Evolutionary conservation across 352 stramenopile species (phyloP), one percentile per base, ranked within the genome.

Genomic region (Globisporangium carolinianum): DNA sequence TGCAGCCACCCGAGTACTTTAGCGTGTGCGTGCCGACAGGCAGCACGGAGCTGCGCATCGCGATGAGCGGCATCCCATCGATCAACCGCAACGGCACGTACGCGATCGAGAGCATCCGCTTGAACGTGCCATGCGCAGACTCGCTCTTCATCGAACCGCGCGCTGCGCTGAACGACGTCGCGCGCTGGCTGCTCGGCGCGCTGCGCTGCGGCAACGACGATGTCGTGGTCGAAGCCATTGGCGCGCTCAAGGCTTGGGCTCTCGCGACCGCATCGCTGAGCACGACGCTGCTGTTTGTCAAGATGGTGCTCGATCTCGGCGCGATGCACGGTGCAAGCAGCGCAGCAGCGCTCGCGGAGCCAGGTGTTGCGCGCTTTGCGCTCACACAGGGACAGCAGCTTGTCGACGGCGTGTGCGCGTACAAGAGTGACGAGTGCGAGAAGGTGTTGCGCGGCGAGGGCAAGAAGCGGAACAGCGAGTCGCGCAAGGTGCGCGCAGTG

Each of bases 201-300:
- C 55, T 88, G 10, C 45, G 64, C 11, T 64, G 72, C 58, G 41
- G 14, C 17, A 76, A 86, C 57, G 72, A 89, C 62, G 69, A 79
- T 35, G 58, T 94, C 43, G 69, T 63, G 6, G 50, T 84, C 15
- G 75, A 95, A 67, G 83, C 82, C 2, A 82, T 92, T 51, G 58
- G 67, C 0, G 76, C 78, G 38, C 47, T 95, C 10, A 71, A 73
- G 14, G 68, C 75, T 0, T 95, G 86, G 86, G 79, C 79, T 17
- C 59, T 95, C n/a, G 71, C 86, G 15, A 94, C 86, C 0, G 81
- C 80, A 6, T 91, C 83, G n/a, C 69, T 95, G 36, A 70, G 73
- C 45, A 74, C 76, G 9, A 79, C 83, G 0, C 61, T 94, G 61
- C 52, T 79, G n/a, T 94, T 90, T 65, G 65, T 94, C 15, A 47